Percentiles rank a stretch among this genome's conserved stretches.
Evolutionary conservation across 2,329 filamentous ascomycete genomes (phyloP).

Genomic region (Hymenoscyphus infarciens): DNA sequence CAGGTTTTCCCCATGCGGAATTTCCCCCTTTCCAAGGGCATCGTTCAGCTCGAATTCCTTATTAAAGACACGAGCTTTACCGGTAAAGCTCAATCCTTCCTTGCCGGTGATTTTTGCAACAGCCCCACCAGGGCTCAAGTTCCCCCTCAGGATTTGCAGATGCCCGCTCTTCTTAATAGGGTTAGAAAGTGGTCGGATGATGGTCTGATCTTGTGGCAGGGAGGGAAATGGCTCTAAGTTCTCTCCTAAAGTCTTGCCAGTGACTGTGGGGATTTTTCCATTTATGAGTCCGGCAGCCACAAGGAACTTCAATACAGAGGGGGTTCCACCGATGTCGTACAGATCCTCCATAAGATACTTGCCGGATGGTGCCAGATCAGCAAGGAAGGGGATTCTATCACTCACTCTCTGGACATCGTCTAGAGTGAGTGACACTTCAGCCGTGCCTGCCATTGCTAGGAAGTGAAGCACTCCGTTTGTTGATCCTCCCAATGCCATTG

Average conservation of each 20-base stretch:
- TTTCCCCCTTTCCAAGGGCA: conserved; percentile 66
- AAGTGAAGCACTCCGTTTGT: conserved; percentile 71
- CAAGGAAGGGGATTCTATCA: conserved; percentile 68
- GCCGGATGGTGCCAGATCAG: conserved; percentile 71
- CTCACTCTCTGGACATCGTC: conserved; percentile 69
- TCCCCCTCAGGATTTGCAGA: conserved; percentile 82
- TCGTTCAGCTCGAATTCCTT: conserved; percentile 77
- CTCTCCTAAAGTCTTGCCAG: conserved; percentile 76
- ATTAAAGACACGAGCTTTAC: conserved; percentile 79
- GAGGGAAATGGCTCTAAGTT: conserved; percentile 76
- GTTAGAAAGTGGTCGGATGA: conserved; percentile 74
- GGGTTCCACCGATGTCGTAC: conserved; percentile 80
- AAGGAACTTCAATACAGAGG: conserved; percentile 80
- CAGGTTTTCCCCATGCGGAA: conserved; percentile 72
- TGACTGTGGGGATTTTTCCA: conserved; percentile 75
- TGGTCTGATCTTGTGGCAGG: conserved; percentile 72
- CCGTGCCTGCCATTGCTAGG: conserved; percentile 63
- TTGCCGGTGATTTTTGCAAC: conserved; percentile 97
- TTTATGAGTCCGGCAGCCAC: conserved; percentile 73
- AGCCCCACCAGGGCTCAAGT: conserved; percentile 81
- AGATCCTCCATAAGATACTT: conserved; percentile 86
- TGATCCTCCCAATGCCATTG: conserved; percentile 68
- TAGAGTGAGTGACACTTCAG: conserved; percentile 57
- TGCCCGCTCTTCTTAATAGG: conserved; percentile 83
- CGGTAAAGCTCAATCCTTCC: conserved; percentile 79